Percentiles rank a stretch among this genome's conserved stretches.
These are phyloP conservation scores for Penicillium canescens DNA, from an alignment of 495 filamentous ascomycete genomes.

Conservation along the genomic window DNA sequence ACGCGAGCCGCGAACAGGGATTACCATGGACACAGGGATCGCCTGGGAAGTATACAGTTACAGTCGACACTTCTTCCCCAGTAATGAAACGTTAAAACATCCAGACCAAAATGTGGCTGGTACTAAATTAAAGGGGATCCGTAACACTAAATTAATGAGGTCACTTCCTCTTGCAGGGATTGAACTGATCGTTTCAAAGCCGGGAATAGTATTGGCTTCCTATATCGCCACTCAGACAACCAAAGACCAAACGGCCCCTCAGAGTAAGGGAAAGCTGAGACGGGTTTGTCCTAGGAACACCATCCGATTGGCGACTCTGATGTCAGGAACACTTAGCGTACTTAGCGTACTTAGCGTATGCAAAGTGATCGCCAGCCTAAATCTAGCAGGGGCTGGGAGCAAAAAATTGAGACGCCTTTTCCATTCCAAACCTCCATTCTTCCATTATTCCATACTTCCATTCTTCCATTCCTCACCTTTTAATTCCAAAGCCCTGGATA, in stretches of 20 bases:
- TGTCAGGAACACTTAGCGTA: conserved; percentile 15
- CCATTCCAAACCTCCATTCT: not conserved
- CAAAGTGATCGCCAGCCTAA: conserved; percentile 7
- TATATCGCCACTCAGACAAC: too few species aligned
- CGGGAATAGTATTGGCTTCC: too few species aligned
- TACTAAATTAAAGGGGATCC: too few species aligned
- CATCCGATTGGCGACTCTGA: conserved; percentile 24
- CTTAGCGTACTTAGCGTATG: not conserved
- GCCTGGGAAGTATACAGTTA: too few species aligned
- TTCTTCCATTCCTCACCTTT: conserved; percentile 10
- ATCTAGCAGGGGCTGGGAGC: conserved; percentile 6
- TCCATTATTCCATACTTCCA: conserved; percentile 12
- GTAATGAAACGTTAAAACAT: too few species aligned
- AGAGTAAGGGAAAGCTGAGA: conserved; percentile 19
- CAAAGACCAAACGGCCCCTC: too few species aligned
- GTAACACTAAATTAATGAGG: too few species aligned
- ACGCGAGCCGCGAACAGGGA: not conserved
- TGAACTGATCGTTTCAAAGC: too few species aligned
- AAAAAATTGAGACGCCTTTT: not conserved
- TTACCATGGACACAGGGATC: not conserved
- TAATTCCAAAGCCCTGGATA: not conserved
- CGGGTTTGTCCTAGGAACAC: conserved; percentile 15
- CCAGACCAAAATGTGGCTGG: too few species aligned
- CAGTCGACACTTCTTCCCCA: too few species aligned
- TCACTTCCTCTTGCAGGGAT: too few species aligned